Evolutionary conservation across 1,284 basidiomycete genomes (phyloP).

Genomic region (Schizopora paradoxa): DNA sequence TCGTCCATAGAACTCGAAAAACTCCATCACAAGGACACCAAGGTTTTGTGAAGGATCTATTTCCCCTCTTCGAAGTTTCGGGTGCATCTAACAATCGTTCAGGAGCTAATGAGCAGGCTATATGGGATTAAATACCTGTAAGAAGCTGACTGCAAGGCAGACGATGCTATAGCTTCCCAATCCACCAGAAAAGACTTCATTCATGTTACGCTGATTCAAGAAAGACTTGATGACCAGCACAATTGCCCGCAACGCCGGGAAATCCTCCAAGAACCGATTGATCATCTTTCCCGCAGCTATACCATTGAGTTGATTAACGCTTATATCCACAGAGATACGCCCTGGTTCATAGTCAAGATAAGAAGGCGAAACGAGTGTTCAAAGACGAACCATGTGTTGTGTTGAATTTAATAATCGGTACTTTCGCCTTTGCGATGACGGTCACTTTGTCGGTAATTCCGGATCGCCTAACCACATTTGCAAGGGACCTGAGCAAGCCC

Average conservation of each 20-base stretch:
- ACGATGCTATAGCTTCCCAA: slow-evolving; percentile 94
- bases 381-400: slow-evolving; percentile 48
- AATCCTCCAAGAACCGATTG: slow-evolving; percentile 70
- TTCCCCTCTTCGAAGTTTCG: slow-evolving; percentile 84
- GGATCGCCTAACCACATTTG: slow-evolving; percentile 57
- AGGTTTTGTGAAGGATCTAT: slow-evolving; percentile 86
- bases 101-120: neutral
- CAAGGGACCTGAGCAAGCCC: slow-evolving; percentile 55
- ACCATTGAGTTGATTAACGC: slow-evolving; percentile 85
- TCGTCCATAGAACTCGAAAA: slow-evolving; percentile 92
- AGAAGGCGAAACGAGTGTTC: neutral
- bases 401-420: slow-evolving; percentile 92
- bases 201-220: slow-evolving; percentile 87
- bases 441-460: slow-evolving; percentile 67
- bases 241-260: slow-evolving; percentile 75
- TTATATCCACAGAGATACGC: slow-evolving; percentile 84
- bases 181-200: slow-evolving; percentile 95
- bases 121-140: slow-evolving; percentile 50
- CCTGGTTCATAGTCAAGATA: slow-evolving; percentile 35
- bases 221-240: slow-evolving; percentile 90
- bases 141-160: slow-evolving; percentile 86
- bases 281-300: slow-evolving; percentile 78
- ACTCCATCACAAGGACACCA: slow-evolving; percentile 90
- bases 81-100: slow-evolving; percentile 59
- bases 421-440: slow-evolving; percentile 85